Base-by-base conservation (phyloP, 257 asterid species). In the Nicotiana tabacum region DNA sequence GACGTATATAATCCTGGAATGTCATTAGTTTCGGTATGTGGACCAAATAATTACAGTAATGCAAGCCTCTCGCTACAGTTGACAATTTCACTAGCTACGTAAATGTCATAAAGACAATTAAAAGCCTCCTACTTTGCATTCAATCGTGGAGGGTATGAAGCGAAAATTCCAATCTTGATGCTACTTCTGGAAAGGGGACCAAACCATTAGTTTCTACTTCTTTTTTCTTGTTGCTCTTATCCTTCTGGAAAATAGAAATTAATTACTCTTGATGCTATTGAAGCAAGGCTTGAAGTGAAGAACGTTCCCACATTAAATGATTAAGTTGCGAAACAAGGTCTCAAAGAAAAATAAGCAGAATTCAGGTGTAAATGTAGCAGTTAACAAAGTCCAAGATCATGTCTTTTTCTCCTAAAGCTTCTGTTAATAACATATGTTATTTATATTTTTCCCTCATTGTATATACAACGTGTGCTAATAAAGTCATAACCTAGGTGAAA, bases 401-500 rank as follows among this genome's bases (percentile, higher is more conserved):
- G 53, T 68, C 5, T 68, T 68, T 67, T 67, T 43, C 21, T 67
- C 48, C 77, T 67, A 29, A 35, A 2, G 1, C 16, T 68, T 76
- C 64, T 76, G 43, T 30, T 27, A 24, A 56, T 48, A 17, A 27
- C 18, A 39, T 51, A 5, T 11, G 2, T 21, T 12, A 68, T 46
- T 39, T 6, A 15, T 27, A 1, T 24, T 2, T 21, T 76, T 27
- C 21, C 58, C 17, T 24, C 4, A 39, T 74, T 6, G 16, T 9
- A 3, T 18, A 69, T 69, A 29, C 18, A 69, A 68, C 6, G 3
- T 39, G 21, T 74, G 60, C 9, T 6, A 21, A 39, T 43, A 24
- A 24, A 2, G 61, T 76, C 35, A 21, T 78, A 78, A 33, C 68
- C 53, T 8, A 57, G 5, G 86, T 84, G 88, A 82, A 79, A 82